phyloP scores from a whole-genome alignment of 192 early-diverging fungal genomes.

The Podila verticillata region DNA sequence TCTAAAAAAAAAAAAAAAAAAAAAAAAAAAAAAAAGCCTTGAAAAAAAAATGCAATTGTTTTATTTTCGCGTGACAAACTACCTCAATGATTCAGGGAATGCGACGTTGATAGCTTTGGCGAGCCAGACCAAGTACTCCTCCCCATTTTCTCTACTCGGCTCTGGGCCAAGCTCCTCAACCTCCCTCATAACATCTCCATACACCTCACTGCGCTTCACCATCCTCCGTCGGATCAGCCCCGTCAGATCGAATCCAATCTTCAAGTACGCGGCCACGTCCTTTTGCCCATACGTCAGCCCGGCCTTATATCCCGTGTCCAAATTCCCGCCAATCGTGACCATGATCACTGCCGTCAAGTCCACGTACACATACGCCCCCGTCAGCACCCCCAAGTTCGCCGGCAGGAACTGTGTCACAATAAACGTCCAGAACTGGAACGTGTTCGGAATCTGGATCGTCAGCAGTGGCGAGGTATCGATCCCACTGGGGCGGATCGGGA shows the following conservation, averaged over 20 bases:
- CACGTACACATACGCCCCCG: constrained; percentile 17
- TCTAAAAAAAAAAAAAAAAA: no score
- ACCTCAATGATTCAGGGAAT: constrained; percentile 2
- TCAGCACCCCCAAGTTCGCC: constrained; percentile 22
- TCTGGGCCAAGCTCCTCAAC: constrained; percentile 15
- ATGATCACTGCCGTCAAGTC: constrained; percentile 22
- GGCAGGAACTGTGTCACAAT: constrained; percentile 31
- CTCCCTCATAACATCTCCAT: neutral
- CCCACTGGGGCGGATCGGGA: constrained; percentile 19
- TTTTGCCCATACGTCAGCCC: constrained; percentile 19
- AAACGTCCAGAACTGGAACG: constrained; percentile 40
- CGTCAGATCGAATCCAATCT: constrained; percentile 30
- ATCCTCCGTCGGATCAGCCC: constrained; percentile 4
- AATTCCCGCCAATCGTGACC: constrained; percentile 17
- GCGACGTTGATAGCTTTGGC: constrained; percentile 10
- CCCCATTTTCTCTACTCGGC: constrained; percentile 7
- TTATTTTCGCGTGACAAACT: no score
- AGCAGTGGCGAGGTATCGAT: constrained; percentile 18
- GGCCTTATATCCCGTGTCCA: constrained; percentile 18
- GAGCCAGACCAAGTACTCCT: constrained; percentile 30
- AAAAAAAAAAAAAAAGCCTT: neutral
- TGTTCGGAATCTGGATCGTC: constrained; percentile 25
- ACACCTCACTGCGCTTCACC: neutral
- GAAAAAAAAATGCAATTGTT: no score
- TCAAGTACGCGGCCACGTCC: constrained; percentile 20